Conservation (phyloP, 176 grass and related monocot species). For the Guadua angustifolia region DNA sequence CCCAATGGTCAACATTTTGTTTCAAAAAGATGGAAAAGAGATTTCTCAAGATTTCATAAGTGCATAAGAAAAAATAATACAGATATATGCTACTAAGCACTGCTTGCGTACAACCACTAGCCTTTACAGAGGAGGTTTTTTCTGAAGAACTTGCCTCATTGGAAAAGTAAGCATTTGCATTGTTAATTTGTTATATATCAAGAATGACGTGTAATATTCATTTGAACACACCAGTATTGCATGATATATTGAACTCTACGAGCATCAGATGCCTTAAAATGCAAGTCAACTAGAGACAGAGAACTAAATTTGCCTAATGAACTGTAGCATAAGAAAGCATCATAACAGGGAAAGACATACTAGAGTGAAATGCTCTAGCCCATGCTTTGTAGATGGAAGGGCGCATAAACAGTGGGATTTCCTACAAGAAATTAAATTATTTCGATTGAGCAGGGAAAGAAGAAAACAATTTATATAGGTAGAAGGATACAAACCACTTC, state of each 20-base stretch:
- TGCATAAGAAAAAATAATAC: not conserved
- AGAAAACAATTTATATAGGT: not conserved
- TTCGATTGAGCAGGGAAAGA: conserved; percentile 1
- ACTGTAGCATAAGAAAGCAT: not conserved
- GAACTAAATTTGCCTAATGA: not conserved
- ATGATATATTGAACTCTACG: not conserved
- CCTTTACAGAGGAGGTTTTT: not conserved
- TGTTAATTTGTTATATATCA: not conserved
- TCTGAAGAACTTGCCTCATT: not conserved
- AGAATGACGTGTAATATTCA: not conserved
- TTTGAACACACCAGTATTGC: not conserved
- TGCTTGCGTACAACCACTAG: not conserved
- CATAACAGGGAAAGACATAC: conserved; percentile 40
- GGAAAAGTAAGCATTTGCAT: not conserved
- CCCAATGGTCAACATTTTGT: not conserved
- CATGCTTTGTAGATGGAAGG: conserved; percentile 69
- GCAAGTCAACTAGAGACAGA: not conserved
- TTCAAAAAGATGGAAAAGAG: not conserved
- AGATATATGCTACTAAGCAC: not conserved
- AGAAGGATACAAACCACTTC: conserved; percentile 58
- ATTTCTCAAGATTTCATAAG: conserved; percentile 21
- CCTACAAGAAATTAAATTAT: conserved; percentile 41
- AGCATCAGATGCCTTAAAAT: conserved; percentile 7
- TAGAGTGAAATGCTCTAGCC: conserved; percentile 79
- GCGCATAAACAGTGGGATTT: conserved; percentile 64